Percentiles rank a stretch among this genome's conserved stretches.
These are phyloP conservation scores for Bruguiera gymnorhiza DNA, from an alignment of 345 rosid genomes.

Conservation along the genomic window DNA sequence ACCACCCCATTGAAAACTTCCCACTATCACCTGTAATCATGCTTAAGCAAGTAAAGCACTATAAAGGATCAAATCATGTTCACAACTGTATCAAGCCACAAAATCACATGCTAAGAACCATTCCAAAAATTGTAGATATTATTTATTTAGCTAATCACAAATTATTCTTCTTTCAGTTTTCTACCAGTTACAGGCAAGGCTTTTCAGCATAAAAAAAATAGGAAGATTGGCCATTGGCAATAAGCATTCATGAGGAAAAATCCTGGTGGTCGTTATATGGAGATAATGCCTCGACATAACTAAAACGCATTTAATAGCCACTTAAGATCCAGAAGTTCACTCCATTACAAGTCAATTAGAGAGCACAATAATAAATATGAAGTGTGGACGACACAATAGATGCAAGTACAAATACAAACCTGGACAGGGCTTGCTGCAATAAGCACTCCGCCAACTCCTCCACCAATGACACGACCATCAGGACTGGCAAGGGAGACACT, in stretches of 20 bases:
- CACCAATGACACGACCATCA: slow-evolving; percentile 92
- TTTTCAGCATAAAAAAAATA: no score
- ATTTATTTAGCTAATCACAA: no score
- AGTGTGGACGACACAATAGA: neutral
- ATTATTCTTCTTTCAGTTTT: no score
- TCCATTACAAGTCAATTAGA: neutral
- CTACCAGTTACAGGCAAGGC: no score
- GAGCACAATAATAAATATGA: neutral
- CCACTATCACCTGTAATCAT: slow-evolving; percentile 68
- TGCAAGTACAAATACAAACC: slow-evolving; percentile 32
- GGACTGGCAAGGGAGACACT: slow-evolving; percentile 92
- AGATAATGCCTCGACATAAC: neutral
- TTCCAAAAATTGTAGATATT: no score
- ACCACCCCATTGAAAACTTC: slow-evolving; percentile 84
- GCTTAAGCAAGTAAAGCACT: slow-evolving; percentile 10
- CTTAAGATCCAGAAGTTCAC: neutral
- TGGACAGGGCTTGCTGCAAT: slow-evolving; percentile 90
- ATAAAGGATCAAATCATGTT: neutral
- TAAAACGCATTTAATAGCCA: neutral
- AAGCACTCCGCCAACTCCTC: slow-evolving; percentile 86
- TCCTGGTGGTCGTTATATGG: no score
- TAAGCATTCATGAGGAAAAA: no score
- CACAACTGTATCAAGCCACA: neutral
- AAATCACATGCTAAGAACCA: neutral
- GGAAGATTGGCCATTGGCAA: no score